A percentile compares a stretch with the other conserved stretches of the same genome.
phyloP scores from a whole-genome alignment of 371 early-diverging fungal genomes.

The Mucor velutinosus region DNA sequence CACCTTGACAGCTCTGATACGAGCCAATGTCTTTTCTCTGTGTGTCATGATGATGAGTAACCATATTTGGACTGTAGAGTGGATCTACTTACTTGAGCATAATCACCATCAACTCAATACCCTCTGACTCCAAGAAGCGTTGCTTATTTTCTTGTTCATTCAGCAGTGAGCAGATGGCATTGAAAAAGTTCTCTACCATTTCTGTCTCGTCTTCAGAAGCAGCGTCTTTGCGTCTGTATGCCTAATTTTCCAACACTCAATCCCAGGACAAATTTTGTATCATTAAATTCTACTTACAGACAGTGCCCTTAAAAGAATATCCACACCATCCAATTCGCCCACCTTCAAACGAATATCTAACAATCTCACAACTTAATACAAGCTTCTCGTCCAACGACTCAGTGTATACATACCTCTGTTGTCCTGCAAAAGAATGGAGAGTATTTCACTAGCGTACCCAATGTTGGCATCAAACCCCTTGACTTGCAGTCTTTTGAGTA shows the following conservation, averaged over 20 bases:
- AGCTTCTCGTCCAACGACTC: neutral
- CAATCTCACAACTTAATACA: neutral
- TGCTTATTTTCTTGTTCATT: conserved; percentile 66
- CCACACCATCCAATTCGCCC: conserved; percentile 70
- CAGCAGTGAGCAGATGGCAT: conserved; percentile 71
- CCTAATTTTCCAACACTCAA: conserved; percentile 13
- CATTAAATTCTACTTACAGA: conserved; percentile 35
- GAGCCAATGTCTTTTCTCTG: conserved; percentile 77
- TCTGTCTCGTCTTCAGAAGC: conserved; percentile 84
- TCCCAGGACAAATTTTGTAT: neutral
- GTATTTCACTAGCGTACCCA: conserved; percentile 84
- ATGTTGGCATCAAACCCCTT: conserved; percentile 75
- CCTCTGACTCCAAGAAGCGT: conserved; percentile 80
- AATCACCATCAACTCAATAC: conserved; percentile 90
- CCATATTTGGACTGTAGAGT: neutral
- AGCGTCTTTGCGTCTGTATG: conserved; percentile 79
- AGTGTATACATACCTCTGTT: conserved; percentile 48
- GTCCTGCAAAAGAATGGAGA: conserved; percentile 84
- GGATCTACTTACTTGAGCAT: conserved; percentile 69
- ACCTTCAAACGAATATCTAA: conserved; percentile 68
- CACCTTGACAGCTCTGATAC: conserved; percentile 85
- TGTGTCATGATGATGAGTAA: neutral
- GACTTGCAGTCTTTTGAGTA: conserved; percentile 65
- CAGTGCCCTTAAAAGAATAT: conserved; percentile 67
- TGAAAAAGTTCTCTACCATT: conserved; percentile 89